phyloP scores from a whole-genome alignment of 1,284 basidiomycete species.

The Ganoderma lingzhi region DNA sequence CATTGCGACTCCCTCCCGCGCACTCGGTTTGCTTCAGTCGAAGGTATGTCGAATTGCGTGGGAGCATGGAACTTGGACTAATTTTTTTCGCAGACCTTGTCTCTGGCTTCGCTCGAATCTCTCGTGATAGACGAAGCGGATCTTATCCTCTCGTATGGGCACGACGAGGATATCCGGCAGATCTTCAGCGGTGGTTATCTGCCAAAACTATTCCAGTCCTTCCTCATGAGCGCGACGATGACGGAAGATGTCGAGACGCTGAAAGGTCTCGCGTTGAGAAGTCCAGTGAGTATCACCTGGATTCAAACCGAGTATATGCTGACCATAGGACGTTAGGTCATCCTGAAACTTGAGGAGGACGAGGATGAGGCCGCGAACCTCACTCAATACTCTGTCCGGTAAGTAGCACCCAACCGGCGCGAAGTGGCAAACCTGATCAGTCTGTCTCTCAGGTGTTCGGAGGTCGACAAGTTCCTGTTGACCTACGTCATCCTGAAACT shows the following conservation, averaged over 20 bases:
- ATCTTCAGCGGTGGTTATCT: conserved; percentile 83
- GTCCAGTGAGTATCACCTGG: conserved; percentile 69
- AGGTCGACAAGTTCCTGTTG: conserved; percentile 96
- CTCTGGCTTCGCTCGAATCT: conserved; percentile 74
- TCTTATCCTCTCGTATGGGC: conserved; percentile 96
- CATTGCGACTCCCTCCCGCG: conserved; percentile 90
- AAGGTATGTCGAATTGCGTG: conserved; percentile 56
- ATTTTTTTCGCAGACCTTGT: conserved; percentile 56
- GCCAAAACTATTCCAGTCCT: conserved; percentile 92
- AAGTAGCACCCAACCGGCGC: conserved; percentile 22
- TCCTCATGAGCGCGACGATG: conserved; percentile 98
- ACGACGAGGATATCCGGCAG: conserved; percentile 90
- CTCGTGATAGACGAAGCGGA: conserved; percentile 99
- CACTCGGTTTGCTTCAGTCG: conserved; percentile 81
- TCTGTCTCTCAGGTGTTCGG: conserved; percentile 69
- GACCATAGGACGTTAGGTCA: conserved; percentile 57
- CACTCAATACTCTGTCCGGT: conserved; percentile 90
- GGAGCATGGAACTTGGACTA: conserved; percentile 1
- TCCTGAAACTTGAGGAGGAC: conserved; percentile 86
- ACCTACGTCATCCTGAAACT: conserved; percentile 96
- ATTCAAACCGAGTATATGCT: neutral
- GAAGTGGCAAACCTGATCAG: neutral
- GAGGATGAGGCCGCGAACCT: conserved; percentile 82
- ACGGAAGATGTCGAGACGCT: conserved; percentile 94
- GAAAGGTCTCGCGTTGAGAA: conserved; percentile 88